These are phyloP conservation scores for Sclerotinia nivalis DNA, from an alignment of 2,329 filamentous ascomycete genomes.

Conservation along the genomic window DNA sequence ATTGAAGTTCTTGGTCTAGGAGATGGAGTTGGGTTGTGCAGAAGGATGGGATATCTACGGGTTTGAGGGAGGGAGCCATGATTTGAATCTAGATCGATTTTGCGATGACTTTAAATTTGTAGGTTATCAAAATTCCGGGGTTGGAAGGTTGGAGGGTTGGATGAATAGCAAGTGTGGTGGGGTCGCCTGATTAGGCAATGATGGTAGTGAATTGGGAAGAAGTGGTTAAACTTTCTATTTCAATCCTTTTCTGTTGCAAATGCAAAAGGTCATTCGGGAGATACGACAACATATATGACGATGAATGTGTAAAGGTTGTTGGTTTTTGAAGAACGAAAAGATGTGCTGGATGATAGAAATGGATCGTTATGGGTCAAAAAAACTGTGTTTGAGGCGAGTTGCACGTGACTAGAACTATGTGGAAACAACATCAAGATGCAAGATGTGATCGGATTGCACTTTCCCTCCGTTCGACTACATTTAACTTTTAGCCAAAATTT, in stretches of 20 bases:
- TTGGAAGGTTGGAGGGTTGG: background rate
- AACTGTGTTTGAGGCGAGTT: background rate
- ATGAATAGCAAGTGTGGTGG: conserved; percentile 1
- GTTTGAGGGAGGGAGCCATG: conserved; percentile 42
- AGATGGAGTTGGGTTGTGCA: conserved; percentile 70
- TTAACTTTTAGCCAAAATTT: background rate
- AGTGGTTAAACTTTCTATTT: background rate
- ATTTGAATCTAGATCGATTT: background rate
- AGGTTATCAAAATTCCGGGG: background rate
- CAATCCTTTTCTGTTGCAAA: background rate
- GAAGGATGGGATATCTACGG: conserved; percentile 65
- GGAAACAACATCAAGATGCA: background rate
- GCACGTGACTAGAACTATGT: background rate
- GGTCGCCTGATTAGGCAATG: background rate
- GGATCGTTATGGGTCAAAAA: background rate
- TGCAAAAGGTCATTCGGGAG: background rate
- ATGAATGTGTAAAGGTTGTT: background rate
- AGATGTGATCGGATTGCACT: background rate
- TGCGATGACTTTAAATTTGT: no score
- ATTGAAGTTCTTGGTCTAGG: conserved; percentile 68
- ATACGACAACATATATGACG: background rate
- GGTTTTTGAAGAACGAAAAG: background rate
- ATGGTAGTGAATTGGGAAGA: background rate
- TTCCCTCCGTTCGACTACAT: no score
- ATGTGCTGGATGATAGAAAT: background rate